Percentiles rank a stretch among this genome's conserved stretches.
These are phyloP conservation scores for Fagopyrum homotropicum DNA, from an alignment of 148 eudicot genomes.

Conservation along the genomic window DNA sequence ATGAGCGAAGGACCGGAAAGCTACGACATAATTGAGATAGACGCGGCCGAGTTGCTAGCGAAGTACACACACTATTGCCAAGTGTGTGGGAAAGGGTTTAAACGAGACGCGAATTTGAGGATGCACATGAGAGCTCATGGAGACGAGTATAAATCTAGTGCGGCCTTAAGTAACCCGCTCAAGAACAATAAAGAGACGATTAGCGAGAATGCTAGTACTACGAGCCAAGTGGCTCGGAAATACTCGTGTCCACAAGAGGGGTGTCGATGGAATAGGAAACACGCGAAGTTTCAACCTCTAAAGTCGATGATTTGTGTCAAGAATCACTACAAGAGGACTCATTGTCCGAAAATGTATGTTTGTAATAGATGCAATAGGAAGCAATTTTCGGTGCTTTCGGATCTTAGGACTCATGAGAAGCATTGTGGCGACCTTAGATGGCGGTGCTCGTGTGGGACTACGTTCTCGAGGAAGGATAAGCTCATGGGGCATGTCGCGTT, in stretches of 20 bases:
- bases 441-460: slow-evolving; percentile 88
- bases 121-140: slow-evolving; percentile 99
- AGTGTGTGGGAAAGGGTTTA: slow-evolving; percentile 83
- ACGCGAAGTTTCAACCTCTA: slow-evolving; percentile 75
- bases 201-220: background rate
- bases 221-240: slow-evolving; percentile 22
- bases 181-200: slow-evolving; percentile 22
- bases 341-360: slow-evolving; percentile 82
- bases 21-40: slow-evolving; percentile 51
- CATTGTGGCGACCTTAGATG: slow-evolving; percentile 81
- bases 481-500: slow-evolving; percentile 81
- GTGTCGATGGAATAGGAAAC: slow-evolving; percentile 74
- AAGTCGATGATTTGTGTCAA: slow-evolving; percentile 83
- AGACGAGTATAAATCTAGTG: slow-evolving; percentile 73
- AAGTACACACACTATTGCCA: slow-evolving; percentile 80
- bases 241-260: slow-evolving; percentile 89
- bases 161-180: slow-evolving; percentile 58
- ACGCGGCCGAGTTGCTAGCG: slow-evolving; percentile 61
- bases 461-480: slow-evolving; percentile 92
- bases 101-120: slow-evolving; percentile 78
- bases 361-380: slow-evolving; percentile 70
- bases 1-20: slow-evolving; percentile 2
- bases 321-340: slow-evolving; percentile 90
- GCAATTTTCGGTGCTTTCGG: slow-evolving; percentile 73
- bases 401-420: slow-evolving; percentile 81